Base-by-base conservation (phyloP, 306 rosid species). In the Cucumis cinereus region DNA sequence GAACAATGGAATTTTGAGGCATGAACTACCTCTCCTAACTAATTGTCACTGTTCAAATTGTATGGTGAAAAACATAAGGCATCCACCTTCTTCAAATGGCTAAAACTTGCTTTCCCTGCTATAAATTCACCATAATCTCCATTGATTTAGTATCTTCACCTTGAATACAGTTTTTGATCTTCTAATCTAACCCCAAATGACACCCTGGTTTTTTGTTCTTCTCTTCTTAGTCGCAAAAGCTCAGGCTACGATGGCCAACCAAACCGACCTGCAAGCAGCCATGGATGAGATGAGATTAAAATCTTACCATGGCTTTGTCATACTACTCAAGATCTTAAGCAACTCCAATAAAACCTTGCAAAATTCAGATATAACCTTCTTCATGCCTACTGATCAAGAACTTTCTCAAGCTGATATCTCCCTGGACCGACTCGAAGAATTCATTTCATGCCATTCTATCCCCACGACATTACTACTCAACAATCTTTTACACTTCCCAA, bases 301-400 rank as follows among this genome's bases (percentile, higher is more conserved):
- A 41, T 86, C 88, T 72, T 91, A 81, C 86, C 81, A 85, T 43
- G 89, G 88, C 70, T 86, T 91, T 75, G 89, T 88, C 22, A 84
- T 88, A 81, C 93, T 84, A 56, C 87, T 90, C 43, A 84, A 84
- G 75, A 82, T 84, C 75, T 70, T 80, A 70, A 78, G 82, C 81
- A 85, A 87, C 82, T 77, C 70, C 15, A 83, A 85, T 0, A 77
- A 85, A 38, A 52, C 84, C 40, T 49, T 85, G 64, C 77, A 68
- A 62, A 85, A 53, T 78, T 59, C 77, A 5, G 81, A 84, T 72
- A 53, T 87, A 56, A 84, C 91, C 33, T 85, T 86, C 84, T 77
- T 88, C 66, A 88, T 86, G 89, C 91, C 88, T 74, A 78, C 47
- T 74, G 85, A 83, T 62, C 82, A 84, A 50, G 83, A 86, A 12